A percentile compares a stretch with the other conserved stretches of the same genome.
These are phyloP conservation scores for Calonectria hawksworthii DNA, from an alignment of 2,329 filamentous ascomycete species.

Conservation along the genomic window DNA sequence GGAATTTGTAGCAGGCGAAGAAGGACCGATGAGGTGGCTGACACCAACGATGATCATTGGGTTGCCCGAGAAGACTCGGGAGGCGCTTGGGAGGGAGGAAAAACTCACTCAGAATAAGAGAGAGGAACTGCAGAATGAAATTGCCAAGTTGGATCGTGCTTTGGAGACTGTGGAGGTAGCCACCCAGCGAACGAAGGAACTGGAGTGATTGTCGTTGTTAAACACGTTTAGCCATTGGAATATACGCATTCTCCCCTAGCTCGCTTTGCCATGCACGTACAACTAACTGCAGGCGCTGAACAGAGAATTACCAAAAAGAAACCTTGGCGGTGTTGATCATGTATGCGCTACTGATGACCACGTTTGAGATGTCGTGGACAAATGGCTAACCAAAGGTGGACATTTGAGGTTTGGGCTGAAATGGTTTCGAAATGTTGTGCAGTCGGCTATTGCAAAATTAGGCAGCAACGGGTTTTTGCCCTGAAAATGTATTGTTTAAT, in stretches of 20 bases:
- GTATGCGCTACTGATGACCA: not conserved
- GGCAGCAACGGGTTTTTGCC: not conserved
- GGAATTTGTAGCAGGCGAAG: constrained; percentile 30
- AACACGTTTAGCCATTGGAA: not conserved
- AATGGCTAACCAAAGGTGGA: not conserved
- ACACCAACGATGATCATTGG: constrained; percentile 28
- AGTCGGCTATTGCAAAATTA: not conserved
- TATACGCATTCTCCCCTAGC: not conserved
- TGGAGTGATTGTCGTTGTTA: not conserved
- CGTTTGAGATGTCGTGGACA: not conserved
- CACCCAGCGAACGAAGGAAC: not conserved
- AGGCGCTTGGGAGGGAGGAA: constrained; percentile 33
- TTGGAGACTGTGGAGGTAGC: constrained; percentile 38
- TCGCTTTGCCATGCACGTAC: not conserved
- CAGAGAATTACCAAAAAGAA: too few species aligned
- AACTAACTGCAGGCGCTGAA: not conserved
- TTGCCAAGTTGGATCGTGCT: constrained; percentile 33
- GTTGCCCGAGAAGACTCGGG: constrained; percentile 30
- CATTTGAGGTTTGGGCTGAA: not conserved
- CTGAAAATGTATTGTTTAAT: not conserved
- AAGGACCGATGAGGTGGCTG: constrained; percentile 36
- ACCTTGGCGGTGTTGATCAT: not conserved
- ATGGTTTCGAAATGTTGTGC: not conserved
- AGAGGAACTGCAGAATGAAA: constrained; percentile 33
- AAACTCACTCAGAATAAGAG: constrained; percentile 30